Evolutionary conservation across 352 stramenopile species (phyloP), one percentile per base, ranked within the genome.

Genomic region (Phytophthora pluvialis): DNA sequence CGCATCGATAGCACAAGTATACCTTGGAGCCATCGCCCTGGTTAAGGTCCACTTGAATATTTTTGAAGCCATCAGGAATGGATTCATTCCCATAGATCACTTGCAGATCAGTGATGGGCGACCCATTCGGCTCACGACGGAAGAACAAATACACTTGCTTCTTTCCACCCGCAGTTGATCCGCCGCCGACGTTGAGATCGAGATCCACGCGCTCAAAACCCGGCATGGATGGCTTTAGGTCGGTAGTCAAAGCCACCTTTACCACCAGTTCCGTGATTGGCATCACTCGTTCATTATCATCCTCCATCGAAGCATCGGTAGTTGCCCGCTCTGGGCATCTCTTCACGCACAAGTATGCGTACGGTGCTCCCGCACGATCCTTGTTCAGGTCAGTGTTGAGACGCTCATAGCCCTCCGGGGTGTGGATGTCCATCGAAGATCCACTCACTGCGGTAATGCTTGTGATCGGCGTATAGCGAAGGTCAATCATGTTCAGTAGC

Each of bases 111-210:
- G 88, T 96, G 53, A 96, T 95, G 1, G 88, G 87, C 1, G 88
- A 95, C 0, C 87, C 88, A 64, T 90, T 80, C 0, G 68, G 81
- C 32, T 95, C 87, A 0, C 87, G 80, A 18, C 73, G 68, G 54
- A 78, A 93, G 29, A 96, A 95, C 16, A 96, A 63, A 50, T 93
- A 94, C 16, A 96, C 82, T 76, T 96, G 86, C 29, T 95, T 94
- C 70, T 96, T 96, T 21, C 67, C 76, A 0, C 81, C 69, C 1
- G 74, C 71, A 33, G 64, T 77, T 12, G 45, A 50, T 25, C 68
- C 77, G 16, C 85, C 83, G 33, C 88, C 88, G 13, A 89, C 38
- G 50, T 96, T 96, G 29, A 96, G 55, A 71, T 96, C 86, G 7
- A 95, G 62, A 36, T 93, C 83, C 9, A 96, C 78, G 8, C 88